phyloP scores from a whole-genome alignment of 2,329 filamentous ascomycete genomes.

The Didymella lethalis region DNA sequence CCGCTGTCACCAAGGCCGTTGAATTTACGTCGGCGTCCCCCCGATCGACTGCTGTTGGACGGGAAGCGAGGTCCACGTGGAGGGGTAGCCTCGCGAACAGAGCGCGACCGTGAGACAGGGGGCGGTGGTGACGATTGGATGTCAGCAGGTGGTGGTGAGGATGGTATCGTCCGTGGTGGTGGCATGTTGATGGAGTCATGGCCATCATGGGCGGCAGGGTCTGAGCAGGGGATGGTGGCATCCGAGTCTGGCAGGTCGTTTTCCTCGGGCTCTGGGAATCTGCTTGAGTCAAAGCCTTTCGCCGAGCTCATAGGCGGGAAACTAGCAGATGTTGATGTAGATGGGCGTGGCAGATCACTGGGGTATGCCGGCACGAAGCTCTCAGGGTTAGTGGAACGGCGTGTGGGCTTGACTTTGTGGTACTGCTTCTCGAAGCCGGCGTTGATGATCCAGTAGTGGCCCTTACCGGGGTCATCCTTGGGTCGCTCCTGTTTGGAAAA shows the following conservation, averaged over 20 bases:
- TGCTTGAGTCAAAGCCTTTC: conserved; percentile 59
- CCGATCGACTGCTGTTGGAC: conserved; percentile 71
- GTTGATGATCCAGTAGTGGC: conserved; percentile 95
- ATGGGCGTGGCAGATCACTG: conserved; percentile 47
- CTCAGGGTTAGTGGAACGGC: conserved; percentile 60
- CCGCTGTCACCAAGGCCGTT: conserved; percentile 89
- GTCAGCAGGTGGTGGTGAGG: conserved; percentile 72
- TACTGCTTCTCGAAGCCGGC: conserved; percentile 89
- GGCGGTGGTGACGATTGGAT: conserved; percentile 96
- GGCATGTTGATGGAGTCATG: conserved; percentile 54
- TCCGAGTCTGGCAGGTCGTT: conserved; percentile 59
- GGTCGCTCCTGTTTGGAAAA: conserved; percentile 95
- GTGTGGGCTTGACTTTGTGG: conserved; percentile 80
- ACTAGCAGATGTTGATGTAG: conserved; percentile 49
- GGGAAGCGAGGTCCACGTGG: conserved; percentile 71
- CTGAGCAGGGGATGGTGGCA: conserved; percentile 61
- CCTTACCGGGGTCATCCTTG: conserved; percentile 97
- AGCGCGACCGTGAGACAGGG: conserved; percentile 70
- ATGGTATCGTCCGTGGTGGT: conserved; percentile 61
- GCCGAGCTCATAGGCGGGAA: conserved; percentile 49
- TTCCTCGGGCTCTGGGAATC: conserved; percentile 59
- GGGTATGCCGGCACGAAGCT: conserved; percentile 44
- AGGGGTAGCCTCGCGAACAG: conserved; percentile 72
- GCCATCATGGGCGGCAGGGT: conserved; percentile 59
- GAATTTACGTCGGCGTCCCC: conserved; percentile 78